phyloP scores from a whole-genome alignment of 129 eudicot species.

The Pittosporum tobira region DNA sequence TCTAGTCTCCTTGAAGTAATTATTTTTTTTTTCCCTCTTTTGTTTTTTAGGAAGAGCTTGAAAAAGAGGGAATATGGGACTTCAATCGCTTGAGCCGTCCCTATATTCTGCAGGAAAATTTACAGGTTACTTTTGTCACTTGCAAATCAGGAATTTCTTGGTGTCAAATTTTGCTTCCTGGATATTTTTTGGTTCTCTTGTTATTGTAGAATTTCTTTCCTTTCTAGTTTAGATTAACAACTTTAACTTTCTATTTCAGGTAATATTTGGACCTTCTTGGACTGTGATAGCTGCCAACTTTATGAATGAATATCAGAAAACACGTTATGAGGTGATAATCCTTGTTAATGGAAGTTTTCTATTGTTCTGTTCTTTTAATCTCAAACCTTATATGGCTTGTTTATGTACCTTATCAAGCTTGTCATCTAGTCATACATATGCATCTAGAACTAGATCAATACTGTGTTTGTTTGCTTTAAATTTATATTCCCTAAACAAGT shows the following conservation, averaged over 20 bases:
- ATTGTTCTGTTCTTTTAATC: conserved; percentile 3
- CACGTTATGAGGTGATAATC: conserved; percentile 59
- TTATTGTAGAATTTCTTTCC: conserved; percentile 1
- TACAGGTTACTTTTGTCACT: conserved; percentile 43
- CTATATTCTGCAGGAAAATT: conserved; percentile 51
- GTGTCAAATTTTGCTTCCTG: too few species aligned
- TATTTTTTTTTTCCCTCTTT: conserved; percentile 2
- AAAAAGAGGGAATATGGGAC: conserved; percentile 93
- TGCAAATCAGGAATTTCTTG: conserved; percentile 6
- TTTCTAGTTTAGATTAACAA: conserved; percentile 3
- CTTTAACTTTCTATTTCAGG: conserved; percentile 44
- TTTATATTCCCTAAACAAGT: too few species aligned
- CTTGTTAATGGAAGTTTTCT: background rate
- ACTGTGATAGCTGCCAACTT: conserved; percentile 69
- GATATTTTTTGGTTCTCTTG: background rate
- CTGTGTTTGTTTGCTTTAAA: background rate
- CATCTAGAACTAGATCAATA: too few species aligned
- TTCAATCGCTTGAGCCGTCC: conserved; percentile 84
- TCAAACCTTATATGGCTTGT: background rate
- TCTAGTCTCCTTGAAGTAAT: background rate
- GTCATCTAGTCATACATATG: too few species aligned
- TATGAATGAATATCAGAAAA: conserved; percentile 60
- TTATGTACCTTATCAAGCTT: too few species aligned
- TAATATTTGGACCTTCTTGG: conserved; percentile 89
- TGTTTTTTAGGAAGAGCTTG: conserved; percentile 82